Evolutionary conservation across 2,329 filamentous ascomycete species (phyloP).

Genomic region (Aspergillus aculeatinus): DNA sequence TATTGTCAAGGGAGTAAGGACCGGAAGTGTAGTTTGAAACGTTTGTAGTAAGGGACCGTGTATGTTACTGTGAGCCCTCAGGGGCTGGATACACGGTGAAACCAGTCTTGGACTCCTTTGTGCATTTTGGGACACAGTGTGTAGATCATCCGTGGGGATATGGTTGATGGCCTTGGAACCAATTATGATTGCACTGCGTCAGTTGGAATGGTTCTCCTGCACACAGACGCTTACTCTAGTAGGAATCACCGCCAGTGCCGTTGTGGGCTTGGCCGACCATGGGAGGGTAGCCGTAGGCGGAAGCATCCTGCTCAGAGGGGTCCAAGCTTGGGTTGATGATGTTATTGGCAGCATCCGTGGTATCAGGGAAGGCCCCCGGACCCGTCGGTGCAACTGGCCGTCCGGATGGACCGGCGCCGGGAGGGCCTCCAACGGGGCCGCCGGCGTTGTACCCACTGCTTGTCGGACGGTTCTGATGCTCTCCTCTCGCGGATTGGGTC

Average conservation of each 20-base stretch:
- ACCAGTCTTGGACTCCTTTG: not conserved
- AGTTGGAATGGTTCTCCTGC: constrained; percentile 10
- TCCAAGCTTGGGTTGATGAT: constrained; percentile 47
- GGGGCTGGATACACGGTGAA: not conserved
- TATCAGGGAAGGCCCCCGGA: constrained; percentile 38
- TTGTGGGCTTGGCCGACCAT: constrained; percentile 50
- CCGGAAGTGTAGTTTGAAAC: constrained; percentile 6
- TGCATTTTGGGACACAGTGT: not conserved
- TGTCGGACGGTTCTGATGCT: constrained; percentile 59
- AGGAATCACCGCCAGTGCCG: constrained; percentile 47
- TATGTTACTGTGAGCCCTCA: not conserved
- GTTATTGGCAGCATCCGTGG: constrained; percentile 44
- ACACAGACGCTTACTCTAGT: constrained; percentile 26
- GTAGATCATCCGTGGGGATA: not conserved
- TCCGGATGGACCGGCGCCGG: constrained; percentile 28
- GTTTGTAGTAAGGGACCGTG: not conserved
- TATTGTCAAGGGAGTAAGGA: constrained; percentile 14
- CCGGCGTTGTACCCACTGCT: constrained; percentile 48
- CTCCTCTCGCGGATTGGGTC: constrained; percentile 75
- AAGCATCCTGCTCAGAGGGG: constrained; percentile 45
- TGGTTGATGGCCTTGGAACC: not conserved
- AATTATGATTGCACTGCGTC: constrained; percentile 1
- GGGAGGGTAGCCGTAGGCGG: constrained; percentile 47
- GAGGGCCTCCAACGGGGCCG: constrained; percentile 38
- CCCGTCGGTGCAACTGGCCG: constrained; percentile 33